These are phyloP conservation scores for Botryotinia globosa DNA, from an alignment of 2,329 filamentous ascomycete species.

Conservation along the genomic window DNA sequence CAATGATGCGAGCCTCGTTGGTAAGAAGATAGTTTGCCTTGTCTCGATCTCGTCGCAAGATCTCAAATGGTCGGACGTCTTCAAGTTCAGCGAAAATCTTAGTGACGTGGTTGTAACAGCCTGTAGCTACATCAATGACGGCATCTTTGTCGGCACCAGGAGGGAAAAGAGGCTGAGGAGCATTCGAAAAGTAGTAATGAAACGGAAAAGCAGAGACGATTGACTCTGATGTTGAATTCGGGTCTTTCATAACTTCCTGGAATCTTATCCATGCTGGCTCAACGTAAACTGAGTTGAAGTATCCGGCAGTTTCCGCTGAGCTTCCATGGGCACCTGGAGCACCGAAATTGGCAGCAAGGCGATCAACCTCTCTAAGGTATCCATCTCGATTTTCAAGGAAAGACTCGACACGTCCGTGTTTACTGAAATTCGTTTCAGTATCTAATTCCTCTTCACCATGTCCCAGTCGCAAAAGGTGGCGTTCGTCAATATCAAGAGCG, in stretches of 20 bases:
- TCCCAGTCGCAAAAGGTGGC: conserved; percentile 86
- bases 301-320: conserved; percentile 93
- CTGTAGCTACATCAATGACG: conserved; percentile 72
- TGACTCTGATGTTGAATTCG: conserved; percentile 55
- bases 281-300: conserved; percentile 92
- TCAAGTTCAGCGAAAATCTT: conserved; percentile 91
- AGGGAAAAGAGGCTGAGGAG: conserved; percentile 82
- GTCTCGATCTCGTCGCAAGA: conserved; percentile 81
- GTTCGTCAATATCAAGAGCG: conserved; percentile 91
- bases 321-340: conserved; percentile 93
- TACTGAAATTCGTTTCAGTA: conserved; percentile 84
- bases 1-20: conserved; percentile 94
- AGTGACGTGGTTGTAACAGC: conserved; percentile 83
- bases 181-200: conserved; percentile 79
- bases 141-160: conserved; percentile 60
- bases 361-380: conserved; percentile 79
- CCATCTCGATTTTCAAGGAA: conserved; percentile 84
- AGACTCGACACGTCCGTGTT: conserved; percentile 89
- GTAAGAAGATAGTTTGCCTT: conserved; percentile 94
- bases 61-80: conserved; percentile 93
- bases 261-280: conserved; percentile 87
- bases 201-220: conserved; percentile 81
- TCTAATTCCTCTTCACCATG: conserved; percentile 94
- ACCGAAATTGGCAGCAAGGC: conserved; percentile 77
- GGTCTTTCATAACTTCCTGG: conserved; percentile 59